Percentiles rank a stretch among this genome's conserved stretches.
These are phyloP conservation scores for Xylariomycetidae sp. DNA, from an alignment of 2,329 filamentous ascomycete species.

Conservation along the genomic window DNA sequence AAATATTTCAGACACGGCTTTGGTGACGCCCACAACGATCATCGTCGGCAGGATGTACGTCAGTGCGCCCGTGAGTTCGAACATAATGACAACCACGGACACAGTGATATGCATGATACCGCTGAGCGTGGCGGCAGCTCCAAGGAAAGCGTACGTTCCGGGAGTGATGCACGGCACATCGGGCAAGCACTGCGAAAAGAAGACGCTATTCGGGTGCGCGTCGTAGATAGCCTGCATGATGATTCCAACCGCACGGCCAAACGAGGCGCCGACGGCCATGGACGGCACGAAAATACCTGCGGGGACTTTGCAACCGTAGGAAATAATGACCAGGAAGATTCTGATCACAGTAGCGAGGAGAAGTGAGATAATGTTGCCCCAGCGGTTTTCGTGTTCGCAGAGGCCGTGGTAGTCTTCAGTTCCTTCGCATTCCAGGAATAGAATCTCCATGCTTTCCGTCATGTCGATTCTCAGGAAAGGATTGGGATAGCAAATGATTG, in stretches of 20 bases:
- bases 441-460: slow-evolving; percentile 98
- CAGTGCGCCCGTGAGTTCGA: slow-evolving; percentile 92
- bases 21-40: slow-evolving; percentile 97
- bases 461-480: slow-evolving; percentile 94
- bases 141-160: slow-evolving; percentile 92
- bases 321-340: slow-evolving; percentile 82
- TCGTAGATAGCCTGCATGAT: slow-evolving; percentile 87
- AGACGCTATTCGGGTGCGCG: slow-evolving; percentile 70
- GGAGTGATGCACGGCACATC: slow-evolving; percentile 96
- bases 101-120: slow-evolving; percentile 99
- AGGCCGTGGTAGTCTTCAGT: slow-evolving; percentile 83
- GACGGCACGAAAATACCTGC: slow-evolving; percentile 97
- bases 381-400: slow-evolving; percentile 72
- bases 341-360: slow-evolving; percentile 74
- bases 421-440: slow-evolving; percentile 90
- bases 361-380: slow-evolving; percentile 73
- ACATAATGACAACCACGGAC: slow-evolving; percentile 98
- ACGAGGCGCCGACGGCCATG: slow-evolving; percentile 94
- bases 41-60: slow-evolving; percentile 97
- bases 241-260: slow-evolving; percentile 90
- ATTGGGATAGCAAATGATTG: slow-evolving; percentile 93
- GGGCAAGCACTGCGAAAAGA: slow-evolving; percentile 83
- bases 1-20: slow-evolving; percentile 83
- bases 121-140: slow-evolving; percentile 82
- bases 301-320: slow-evolving; percentile 95